A percentile compares a stretch with the other conserved stretches of the same genome.
phyloP scores from a whole-genome alignment of 805 yeast genomes.

The Wickerhamiella musiphila region DNA sequence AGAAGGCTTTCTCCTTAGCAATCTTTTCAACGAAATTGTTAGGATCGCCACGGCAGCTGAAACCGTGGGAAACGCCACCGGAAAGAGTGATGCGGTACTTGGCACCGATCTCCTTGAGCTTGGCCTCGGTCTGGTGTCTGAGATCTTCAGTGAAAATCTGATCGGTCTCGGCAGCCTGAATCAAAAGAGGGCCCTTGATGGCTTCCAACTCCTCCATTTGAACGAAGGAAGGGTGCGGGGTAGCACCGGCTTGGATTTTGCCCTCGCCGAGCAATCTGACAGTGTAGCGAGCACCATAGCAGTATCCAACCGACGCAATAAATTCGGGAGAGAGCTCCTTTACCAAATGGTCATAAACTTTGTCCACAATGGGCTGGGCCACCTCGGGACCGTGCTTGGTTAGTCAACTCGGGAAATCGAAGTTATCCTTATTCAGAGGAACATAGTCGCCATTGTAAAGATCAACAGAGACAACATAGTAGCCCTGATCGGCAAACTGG shows the following conservation, averaged over 20 bases:
- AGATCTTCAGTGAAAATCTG: slow-evolving; percentile 41
- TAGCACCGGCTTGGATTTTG: slow-evolving; percentile 38
- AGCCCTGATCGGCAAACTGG: slow-evolving; percentile 40
- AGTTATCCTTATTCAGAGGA: slow-evolving; percentile 17
- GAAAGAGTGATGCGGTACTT: slow-evolving; percentile 45
- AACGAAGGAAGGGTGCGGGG: slow-evolving; percentile 74
- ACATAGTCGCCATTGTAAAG: slow-evolving; percentile 40
- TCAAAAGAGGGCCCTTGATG: slow-evolving; percentile 44
- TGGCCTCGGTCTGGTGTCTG: slow-evolving; percentile 43
- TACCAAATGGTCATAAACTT: slow-evolving; percentile 30
- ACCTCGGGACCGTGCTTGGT: slow-evolving; percentile 32
- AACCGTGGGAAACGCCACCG: slow-evolving; percentile 59
- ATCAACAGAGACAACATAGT: slow-evolving; percentile 61
- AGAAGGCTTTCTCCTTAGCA: slow-evolving; percentile 50
- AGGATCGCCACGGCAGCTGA: slow-evolving; percentile 60
- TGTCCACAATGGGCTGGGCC: slow-evolving; percentile 32
- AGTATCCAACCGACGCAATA: slow-evolving; percentile 44
- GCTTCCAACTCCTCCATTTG: slow-evolving; percentile 44
- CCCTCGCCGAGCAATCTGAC: slow-evolving; percentile 31
- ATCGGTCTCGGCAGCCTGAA: slow-evolving; percentile 65
- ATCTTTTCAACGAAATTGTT: slow-evolving; percentile 32
- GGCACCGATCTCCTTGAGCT: slow-evolving; percentile 35
- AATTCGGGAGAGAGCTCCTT: slow-evolving; percentile 30
- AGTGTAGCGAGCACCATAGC: slow-evolving; percentile 67
- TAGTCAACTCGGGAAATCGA: slow-evolving; percentile 31